A percentile compares a stretch with the other conserved stretches of the same genome.
Conservation (phyloP, 495 filamentous ascomycete genomes). For the Penicillium bovifimosum region DNA sequence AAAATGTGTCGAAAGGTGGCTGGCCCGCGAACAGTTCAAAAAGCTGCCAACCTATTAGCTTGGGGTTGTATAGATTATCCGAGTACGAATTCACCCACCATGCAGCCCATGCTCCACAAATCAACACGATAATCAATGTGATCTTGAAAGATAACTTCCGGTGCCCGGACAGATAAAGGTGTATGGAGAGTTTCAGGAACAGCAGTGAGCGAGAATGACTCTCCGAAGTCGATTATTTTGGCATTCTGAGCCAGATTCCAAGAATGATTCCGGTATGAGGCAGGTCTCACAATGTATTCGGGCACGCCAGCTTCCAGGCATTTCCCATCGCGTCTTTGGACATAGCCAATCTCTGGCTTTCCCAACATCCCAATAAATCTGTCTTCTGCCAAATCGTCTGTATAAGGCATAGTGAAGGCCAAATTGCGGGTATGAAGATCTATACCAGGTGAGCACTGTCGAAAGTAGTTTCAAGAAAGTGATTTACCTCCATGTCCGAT, state of each 20-base stretch:
- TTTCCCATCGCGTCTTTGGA: slow-evolving; percentile 31
- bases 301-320: slow-evolving; percentile 23
- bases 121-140: slow-evolving; percentile 37
- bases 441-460: slow-evolving; percentile 16
- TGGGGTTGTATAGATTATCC: not conserved
- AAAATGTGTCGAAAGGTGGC: slow-evolving; percentile 33
- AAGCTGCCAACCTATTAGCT: slow-evolving; percentile 25
- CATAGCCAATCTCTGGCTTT: slow-evolving; percentile 29
- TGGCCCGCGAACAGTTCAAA: slow-evolving; percentile 37
- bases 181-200: slow-evolving; percentile 29
- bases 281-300: slow-evolving; percentile 31
- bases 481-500: slow-evolving; percentile 40
- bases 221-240: slow-evolving; percentile 42
- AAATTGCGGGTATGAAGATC: slow-evolving; percentile 48
- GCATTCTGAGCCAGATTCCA: slow-evolving; percentile 14
- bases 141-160: slow-evolving; percentile 40
- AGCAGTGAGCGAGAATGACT: slow-evolving; percentile 30
- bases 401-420: slow-evolving; percentile 28
- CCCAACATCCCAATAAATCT: slow-evolving; percentile 31
- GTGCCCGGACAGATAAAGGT: slow-evolving; percentile 33
- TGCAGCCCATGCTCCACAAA: slow-evolving; percentile 40
- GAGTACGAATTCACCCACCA: slow-evolving; percentile 20
- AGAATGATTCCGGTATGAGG: slow-evolving; percentile 13
- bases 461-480: slow-evolving; percentile 8
- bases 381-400: slow-evolving; percentile 21